phyloP scores from a whole-genome alignment of 2,329 filamentous ascomycete genomes.

The Xenoacremonium recifei region DNA sequence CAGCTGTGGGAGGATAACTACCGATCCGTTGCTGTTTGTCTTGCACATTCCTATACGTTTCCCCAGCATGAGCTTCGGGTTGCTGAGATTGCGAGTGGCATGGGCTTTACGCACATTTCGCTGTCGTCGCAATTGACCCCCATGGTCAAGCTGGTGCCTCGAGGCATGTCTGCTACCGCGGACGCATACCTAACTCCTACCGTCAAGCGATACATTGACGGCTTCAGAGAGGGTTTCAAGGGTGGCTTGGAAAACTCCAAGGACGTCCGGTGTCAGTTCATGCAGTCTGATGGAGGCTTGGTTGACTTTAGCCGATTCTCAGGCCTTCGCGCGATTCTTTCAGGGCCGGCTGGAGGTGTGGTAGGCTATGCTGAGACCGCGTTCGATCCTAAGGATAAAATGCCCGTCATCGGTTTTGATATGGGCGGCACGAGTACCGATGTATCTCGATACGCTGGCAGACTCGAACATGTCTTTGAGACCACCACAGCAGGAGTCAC shows the following conservation, averaged over 20 bases:
- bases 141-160: conserved; percentile 40
- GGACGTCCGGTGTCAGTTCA: conserved; percentile 13
- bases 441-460: conserved; percentile 67
- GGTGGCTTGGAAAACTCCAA: conserved; percentile 13
- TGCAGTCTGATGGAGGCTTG: conserved; percentile 23
- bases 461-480: conserved; percentile 70
- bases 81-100: conserved; percentile 32
- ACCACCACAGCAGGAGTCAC: conserved; percentile 69
- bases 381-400: conserved; percentile 16
- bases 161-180: conserved; percentile 39
- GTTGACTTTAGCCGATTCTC: conserved; percentile 21
- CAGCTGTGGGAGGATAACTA: conserved; percentile 63
- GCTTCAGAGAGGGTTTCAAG: conserved; percentile 19
- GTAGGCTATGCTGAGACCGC: conserved; percentile 12
- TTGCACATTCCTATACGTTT: conserved; percentile 74
- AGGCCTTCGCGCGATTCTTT: conserved; percentile 18
- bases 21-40: conserved; percentile 74
- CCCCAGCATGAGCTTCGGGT: conserved; percentile 53
- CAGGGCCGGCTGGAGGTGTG: conserved; percentile 20
- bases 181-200: conserved; percentile 43
- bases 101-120: conserved; percentile 40
- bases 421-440: conserved; percentile 66
- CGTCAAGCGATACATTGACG: conserved; percentile 33
- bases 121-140: conserved; percentile 32
- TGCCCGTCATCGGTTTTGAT: conserved; percentile 23